Evolutionary conservation across 306 rosid genomes (phyloP), one percentile per base, ranked within the genome.

Genomic region (Vigna mungo): DNA sequence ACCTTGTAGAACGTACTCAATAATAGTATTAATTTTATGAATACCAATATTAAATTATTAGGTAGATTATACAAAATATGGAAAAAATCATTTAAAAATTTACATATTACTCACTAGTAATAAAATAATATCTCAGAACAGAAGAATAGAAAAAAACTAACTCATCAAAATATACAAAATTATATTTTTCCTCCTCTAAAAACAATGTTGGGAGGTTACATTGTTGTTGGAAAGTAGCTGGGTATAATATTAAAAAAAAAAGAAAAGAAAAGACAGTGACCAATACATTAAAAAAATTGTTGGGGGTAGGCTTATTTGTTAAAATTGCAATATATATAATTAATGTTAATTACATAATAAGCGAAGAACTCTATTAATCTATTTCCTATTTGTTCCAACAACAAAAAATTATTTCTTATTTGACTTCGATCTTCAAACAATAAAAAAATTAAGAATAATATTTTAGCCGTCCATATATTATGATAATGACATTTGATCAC

Each of bases 391-490:
- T 74, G 71, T 52, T 46, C n/a, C 5, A 13, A 1, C 4, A 7
- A 51, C 13, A 62, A 23, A 13, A 10, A 4, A 32, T 13, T 6
- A 34, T 6, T 62, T 72, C 30, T 13, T 53, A 34, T 68, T 66
- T 66, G 76, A 75, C 62, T 65, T 59, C 15, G 3, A 10, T 0
- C 6, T 32, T n/a, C n/a, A 65, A 30, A 9, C 23, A 21, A 23
- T 16, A 11, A 54, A 44, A 21, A 34, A 37, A 8, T 21, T 21
- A 25, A 60, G 68, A 61, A 30, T 51, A 49, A 77, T 71, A 41
- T 55, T 55, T 4, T 34, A 72, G 68, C 76, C 36, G 75, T n/a
- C 62, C 18, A 47, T 25, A 54, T 21, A 36, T 21, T 30, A 4
- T 39, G 34, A 68, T 20, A 15, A 3, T 16, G 14, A 30, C 5